Conservation (phyloP, 2,329 filamentous ascomycete genomes). For the Cercospora nicotianae region DNA sequence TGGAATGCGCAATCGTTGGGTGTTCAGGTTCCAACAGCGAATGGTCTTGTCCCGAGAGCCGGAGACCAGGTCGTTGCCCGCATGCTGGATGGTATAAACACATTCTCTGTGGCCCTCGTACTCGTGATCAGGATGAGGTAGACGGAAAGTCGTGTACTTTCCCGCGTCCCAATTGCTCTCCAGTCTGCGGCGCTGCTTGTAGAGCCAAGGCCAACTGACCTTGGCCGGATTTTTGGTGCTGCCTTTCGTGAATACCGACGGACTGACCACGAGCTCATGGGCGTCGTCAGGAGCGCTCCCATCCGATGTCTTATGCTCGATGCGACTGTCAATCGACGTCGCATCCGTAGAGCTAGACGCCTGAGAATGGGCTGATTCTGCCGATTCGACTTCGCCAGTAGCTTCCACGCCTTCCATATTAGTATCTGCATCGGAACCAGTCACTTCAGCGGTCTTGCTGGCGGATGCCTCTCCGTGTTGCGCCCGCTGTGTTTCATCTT, state of each 20-base stretch:
- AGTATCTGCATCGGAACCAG: background rate
- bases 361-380: background rate
- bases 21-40: slow-evolving; percentile 86
- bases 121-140: slow-evolving; percentile 78
- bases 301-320: background rate
- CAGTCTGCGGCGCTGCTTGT: slow-evolving; percentile 78
- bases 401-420: slow-evolving; percentile 28
- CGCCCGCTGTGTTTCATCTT: slow-evolving; percentile 25
- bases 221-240: slow-evolving; percentile 49
- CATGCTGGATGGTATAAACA: slow-evolving; percentile 92
- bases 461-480: background rate
- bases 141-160: slow-evolving; percentile 79
- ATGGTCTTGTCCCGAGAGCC: slow-evolving; percentile 87
- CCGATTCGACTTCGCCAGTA: background rate
- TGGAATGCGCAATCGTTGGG: slow-evolving; percentile 67
- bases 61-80: slow-evolving; percentile 81
- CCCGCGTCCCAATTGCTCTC: slow-evolving; percentile 91
- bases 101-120: slow-evolving; percentile 87
- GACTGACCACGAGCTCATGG: slow-evolving; percentile 14
- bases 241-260: slow-evolving; percentile 20
- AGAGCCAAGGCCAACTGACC: slow-evolving; percentile 91
- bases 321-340: background rate
- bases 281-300: background rate
- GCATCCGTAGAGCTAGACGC: background rate
- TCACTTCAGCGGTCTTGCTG: background rate